Base-by-base conservation (phyloP, 345 rosid genomes). In the Hirschfeldia incana region DNA sequence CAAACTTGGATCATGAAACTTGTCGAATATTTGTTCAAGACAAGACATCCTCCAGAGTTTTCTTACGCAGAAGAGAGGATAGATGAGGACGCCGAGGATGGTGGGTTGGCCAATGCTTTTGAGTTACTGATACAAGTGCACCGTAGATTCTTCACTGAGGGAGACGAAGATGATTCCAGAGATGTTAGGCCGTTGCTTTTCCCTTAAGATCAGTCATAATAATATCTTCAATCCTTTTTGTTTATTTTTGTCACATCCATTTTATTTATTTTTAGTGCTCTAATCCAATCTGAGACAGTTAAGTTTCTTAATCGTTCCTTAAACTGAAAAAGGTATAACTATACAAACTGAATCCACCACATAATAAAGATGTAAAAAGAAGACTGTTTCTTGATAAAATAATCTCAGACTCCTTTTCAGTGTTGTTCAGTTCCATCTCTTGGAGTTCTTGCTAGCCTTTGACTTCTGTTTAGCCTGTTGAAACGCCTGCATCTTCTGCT, bases 401-500 rank as follows among this genome's bases (percentile, higher is more conserved):
- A 3, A 32, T 34, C 64, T 29, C 49, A 2, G 73, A 13, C 67
- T 71, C 39, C 63, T 57, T 72, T 42, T 58, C 62, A 42, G 39
- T 53, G 12, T 4, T 63, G 21, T 4, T 90, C 88, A 94, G n/a
- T 92, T 94, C 99, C 99, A 95, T 87, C 98, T 87, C 91, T 92
- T 95, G 9, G 98, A 72, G 26, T 95, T 95, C 87, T 95, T 53
- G 60, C 60, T 53, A 10, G 60, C 60, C 60, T 53, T 53, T 53
- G 60, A 53, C 10, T 53, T 53, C 73, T 91, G 97, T 80, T 92
- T 95, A 2, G 98, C 89, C 26, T 91, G 92, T 76, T 92, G 99
- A 57, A 91, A 95, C 3, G 98, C 94, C 84, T 91, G 88, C 87
- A 87, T 63, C 83, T 88, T 92, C 80, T 92, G 98, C 75, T 94